phyloP scores from a whole-genome alignment of 805 yeast species.

The Kuraishia molischiana region DNA sequence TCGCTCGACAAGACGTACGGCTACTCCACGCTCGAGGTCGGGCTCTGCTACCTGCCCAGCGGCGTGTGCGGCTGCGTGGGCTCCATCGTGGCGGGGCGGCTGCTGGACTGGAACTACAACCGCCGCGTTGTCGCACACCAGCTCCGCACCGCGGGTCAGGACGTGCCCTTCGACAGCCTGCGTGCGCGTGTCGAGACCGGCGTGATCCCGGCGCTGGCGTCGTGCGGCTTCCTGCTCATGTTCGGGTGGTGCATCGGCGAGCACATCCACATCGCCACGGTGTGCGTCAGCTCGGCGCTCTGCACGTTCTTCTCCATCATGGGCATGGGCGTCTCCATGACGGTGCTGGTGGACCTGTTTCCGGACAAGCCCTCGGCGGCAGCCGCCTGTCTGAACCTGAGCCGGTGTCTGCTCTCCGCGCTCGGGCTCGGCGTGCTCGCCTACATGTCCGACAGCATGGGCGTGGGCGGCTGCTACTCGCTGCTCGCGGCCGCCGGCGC shows the following conservation, averaged over 20 bases:
- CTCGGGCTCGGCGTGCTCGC: conserved; percentile 58
- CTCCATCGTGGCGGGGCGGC: conserved; percentile 46
- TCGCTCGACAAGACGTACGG: conserved; percentile 38
- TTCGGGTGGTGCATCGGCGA: conserved; percentile 69
- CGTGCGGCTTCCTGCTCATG: conserved; percentile 30
- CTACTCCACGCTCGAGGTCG: conserved; percentile 45
- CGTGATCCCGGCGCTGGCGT: conserved; percentile 26
- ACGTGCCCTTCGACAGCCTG: conserved; percentile 39
- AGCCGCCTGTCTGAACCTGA: conserved; percentile 60
- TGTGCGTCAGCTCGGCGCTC: conserved; percentile 48
- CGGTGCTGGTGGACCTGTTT: conserved; percentile 66
- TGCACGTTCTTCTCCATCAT: conserved; percentile 51
- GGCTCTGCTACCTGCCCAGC: conserved; percentile 64
- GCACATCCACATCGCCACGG: conserved; percentile 37
- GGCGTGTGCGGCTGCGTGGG: conserved; percentile 62
- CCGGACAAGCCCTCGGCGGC: conserved; percentile 69
- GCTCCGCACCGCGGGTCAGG: not conserved
- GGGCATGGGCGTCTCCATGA: conserved; percentile 46
- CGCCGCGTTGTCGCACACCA: not conserved
- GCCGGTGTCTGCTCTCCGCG: conserved; percentile 68
- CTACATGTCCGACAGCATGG: conserved; percentile 46
- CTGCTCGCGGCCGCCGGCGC: conserved; percentile 42
- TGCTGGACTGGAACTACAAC: conserved; percentile 41
- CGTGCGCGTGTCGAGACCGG: conserved; percentile 43
- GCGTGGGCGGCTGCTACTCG: conserved; percentile 73